Base-by-base conservation (phyloP, 345 rosid species). In the Garcia nutans region DNA sequence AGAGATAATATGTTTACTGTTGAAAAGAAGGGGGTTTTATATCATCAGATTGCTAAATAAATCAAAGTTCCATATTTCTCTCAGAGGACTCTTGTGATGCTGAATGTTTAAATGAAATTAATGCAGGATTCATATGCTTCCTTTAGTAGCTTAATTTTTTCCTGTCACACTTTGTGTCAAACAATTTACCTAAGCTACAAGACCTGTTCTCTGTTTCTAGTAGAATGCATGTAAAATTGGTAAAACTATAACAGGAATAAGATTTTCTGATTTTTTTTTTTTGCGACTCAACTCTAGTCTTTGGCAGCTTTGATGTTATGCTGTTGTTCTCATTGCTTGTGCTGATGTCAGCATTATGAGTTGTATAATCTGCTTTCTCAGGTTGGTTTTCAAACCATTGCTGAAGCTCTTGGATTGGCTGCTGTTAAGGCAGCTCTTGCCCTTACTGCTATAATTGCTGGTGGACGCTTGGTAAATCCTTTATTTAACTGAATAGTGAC, bases 331-430 rank as follows among this genome's bases (percentile, higher is more conserved):
- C 73, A 37, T 33, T 75, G 28, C 45, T 63, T 37, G 74, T 63
- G 54, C 66, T 71, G 37, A 65, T 77, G 22, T 60, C 23, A 63
- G 72, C 59, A 67, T 41, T 66, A 72, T 73, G 50, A 71, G 15
- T 68, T 19, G 55, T 82, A 24, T 73, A 68, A 37, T 63, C 71
- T 85, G 68, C 45, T 55, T 86, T 85, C 72, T 70, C 89, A 96
- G 98, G 83, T 96, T 82, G 99, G 99, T 76, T 89, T 96, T 85
- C 91, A 92, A 86, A 97, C 99, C 76, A 96, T 96, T 79, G 96
- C 96, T 64, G 99, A 96, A 82, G 99, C 99, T 84, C 97, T 96
- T 82, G 99, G 99, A 76, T 58, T 91, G 68, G 99, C 99, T 77
- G 98, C 92, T 82, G 96, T 96, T 76, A 96, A 91, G 86, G 98